Evolutionary conservation across 73 alveolate genomes (phyloP), one percentile per base, ranked within the genome.

Genomic region (Paramecium caudatum): DNA sequence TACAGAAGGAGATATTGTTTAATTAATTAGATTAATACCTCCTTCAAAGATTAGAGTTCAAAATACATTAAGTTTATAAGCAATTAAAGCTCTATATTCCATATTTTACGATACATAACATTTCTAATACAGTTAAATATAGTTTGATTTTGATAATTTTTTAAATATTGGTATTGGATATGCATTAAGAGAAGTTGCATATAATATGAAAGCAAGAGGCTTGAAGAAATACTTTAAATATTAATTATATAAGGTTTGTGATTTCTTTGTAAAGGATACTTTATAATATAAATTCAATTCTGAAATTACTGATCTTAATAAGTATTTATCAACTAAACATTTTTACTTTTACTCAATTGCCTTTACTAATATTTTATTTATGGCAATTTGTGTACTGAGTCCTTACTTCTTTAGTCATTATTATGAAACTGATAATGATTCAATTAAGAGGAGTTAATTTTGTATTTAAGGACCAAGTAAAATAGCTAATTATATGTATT

Each of bases 91-190:
- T 5, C 19, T 74, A 8, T 74, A 41, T 43, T 41, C 88, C 1
- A 74, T 74, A 1, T 74, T 74, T 23, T 74, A 37, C 12, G 88
- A 74, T 19, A 37, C 68, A 3, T 6, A 4, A 39, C 36, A 74
- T 74, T 74, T 74, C 43, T 37, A 74, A 41, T 74, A 74, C 32
- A 39, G 69, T 34, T 27, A 63, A 3, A 23, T 74, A 17, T 41
- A 37, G 19, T 74, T 21, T 43, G 88, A 74, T 74, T 45, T 41
- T 41, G 88, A 74, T 74, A 74, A 74, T 25, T 41, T 74, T 16
- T 45, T 74, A 43, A 74, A 74, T 74, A 74, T 74, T 74, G 88
- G 88, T n/a, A 74, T 74, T 4, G 88, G 88, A 4, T 74, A 74
- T 74, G 62, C 68, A 16, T 45, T 74, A 41, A 74, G 88, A 45